These are phyloP conservation scores for Pseudogymnoascus sp. DNA, from an alignment of 2,329 filamentous ascomycete genomes.

Conservation along the genomic window DNA sequence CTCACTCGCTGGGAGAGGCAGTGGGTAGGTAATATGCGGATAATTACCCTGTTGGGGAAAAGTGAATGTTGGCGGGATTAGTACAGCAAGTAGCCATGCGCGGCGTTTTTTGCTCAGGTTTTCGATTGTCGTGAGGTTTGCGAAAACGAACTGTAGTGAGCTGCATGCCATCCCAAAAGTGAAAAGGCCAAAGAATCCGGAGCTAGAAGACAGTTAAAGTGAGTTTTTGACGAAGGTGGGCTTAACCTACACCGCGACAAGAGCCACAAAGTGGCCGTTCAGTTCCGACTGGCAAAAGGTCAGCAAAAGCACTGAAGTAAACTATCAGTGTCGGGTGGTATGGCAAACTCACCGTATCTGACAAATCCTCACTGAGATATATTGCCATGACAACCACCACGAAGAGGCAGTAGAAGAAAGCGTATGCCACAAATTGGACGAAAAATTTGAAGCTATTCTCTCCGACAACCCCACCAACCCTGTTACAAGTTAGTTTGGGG, in stretches of 20 bases:
- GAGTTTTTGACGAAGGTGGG: slow-evolving; percentile 3
- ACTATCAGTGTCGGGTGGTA: background rate
- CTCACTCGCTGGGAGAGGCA: slow-evolving; percentile 9
- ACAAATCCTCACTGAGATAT: slow-evolving; percentile 43
- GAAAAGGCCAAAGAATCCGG: slow-evolving; percentile 72
- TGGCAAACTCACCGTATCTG: background rate
- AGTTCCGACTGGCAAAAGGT: background rate
- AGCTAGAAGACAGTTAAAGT: slow-evolving; percentile 26
- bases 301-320: background rate
- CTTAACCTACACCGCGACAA: slow-evolving; percentile 49
- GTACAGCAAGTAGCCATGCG: slow-evolving; percentile 66
- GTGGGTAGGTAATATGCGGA: slow-evolving; percentile 10
- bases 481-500: slow-evolving; percentile 18
- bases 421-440: slow-evolving; percentile 74
- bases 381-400: slow-evolving; percentile 55
- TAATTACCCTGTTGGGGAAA: slow-evolving; percentile 16
- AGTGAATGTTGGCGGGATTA: slow-evolving; percentile 44
- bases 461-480: slow-evolving; percentile 87
- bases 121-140: slow-evolving; percentile 81
- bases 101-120: slow-evolving; percentile 52
- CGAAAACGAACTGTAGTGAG: slow-evolving; percentile 58
- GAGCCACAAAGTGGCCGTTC: slow-evolving; percentile 57
- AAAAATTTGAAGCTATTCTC: slow-evolving; percentile 91
- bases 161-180: slow-evolving; percentile 66
- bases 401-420: slow-evolving; percentile 56